These are phyloP conservation scores for Pezicula radicicola DNA, from an alignment of 2,329 filamentous ascomycete genomes.

Conservation along the genomic window DNA sequence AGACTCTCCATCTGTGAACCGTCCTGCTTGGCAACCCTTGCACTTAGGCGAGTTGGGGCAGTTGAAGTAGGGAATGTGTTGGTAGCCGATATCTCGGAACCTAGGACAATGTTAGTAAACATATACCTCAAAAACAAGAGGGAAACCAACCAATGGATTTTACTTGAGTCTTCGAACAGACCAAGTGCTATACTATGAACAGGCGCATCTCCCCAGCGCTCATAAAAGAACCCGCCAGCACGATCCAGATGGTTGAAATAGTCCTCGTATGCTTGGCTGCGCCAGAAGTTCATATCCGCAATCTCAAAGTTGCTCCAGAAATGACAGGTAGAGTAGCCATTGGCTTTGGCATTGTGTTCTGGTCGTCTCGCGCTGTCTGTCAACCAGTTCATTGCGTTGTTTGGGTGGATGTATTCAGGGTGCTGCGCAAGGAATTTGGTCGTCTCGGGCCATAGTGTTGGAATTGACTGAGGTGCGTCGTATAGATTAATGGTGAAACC, in stretches of 20 bases:
- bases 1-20: constrained; percentile 83
- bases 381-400: constrained; percentile 87
- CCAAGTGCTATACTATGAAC: constrained; percentile 93
- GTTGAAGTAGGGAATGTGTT: constrained; percentile 98
- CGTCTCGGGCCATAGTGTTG: constrained; percentile 93
- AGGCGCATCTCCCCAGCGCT: constrained; percentile 96
- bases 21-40: constrained; percentile 78
- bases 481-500: constrained; percentile 98
- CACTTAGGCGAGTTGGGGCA: constrained; percentile 97
- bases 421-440: constrained; percentile 84
- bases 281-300: constrained; percentile 88
- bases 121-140: not conserved
- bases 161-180: constrained; percentile 84
- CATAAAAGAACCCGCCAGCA: constrained; percentile 96
- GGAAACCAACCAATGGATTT: constrained; percentile 80
- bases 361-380: constrained; percentile 75
- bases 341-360: constrained; percentile 74
- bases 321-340: constrained; percentile 96
- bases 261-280: constrained; percentile 84
- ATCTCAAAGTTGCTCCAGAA: constrained; percentile 99
- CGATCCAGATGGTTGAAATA: constrained; percentile 96
- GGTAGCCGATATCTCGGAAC: constrained; percentile 99
- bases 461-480: constrained; percentile 83
- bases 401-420: constrained; percentile 74
- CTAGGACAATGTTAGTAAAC: constrained; percentile 39